phyloP scores from a whole-genome alignment of 345 rosid genomes.

The Syzygium aqueum region DNA sequence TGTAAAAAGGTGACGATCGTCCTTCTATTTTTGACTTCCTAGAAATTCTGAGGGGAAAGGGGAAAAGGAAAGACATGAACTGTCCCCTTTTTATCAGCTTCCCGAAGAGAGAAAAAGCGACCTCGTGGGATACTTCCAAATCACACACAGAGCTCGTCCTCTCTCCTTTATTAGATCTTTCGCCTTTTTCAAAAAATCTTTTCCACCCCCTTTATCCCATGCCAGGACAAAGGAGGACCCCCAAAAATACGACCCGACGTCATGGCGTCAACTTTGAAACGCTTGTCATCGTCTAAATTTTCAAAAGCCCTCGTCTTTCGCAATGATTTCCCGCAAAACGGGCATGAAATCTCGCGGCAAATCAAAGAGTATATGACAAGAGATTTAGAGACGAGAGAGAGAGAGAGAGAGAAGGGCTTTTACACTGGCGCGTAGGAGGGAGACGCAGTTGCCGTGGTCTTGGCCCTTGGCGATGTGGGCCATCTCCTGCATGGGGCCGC shows the following conservation, averaged over 20 bases:
- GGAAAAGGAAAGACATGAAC: neutral
- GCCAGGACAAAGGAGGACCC: conserved; percentile 13
- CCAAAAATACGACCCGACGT: conserved; percentile 8
- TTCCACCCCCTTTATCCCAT: neutral
- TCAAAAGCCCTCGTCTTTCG: no score
- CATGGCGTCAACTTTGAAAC: conserved; percentile 2
- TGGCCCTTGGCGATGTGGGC: conserved; percentile 95
- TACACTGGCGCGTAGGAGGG: conserved; percentile 87
- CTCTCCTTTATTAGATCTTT: neutral
- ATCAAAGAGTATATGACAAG: neutral
- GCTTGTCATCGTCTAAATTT: neutral
- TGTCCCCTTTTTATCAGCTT: neutral
- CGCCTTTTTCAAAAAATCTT: neutral
- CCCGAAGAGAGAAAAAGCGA: neutral
- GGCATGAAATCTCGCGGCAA: neutral
- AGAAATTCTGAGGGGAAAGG: neutral
- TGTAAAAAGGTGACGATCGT: neutral
- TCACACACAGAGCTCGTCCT: conserved; percentile 13
- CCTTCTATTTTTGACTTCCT: conserved; percentile 56
- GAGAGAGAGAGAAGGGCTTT: neutral
- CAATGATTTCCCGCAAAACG: neutral
- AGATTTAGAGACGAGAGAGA: neutral
- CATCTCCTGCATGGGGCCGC: conserved; percentile 97
- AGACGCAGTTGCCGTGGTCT: conserved; percentile 90
- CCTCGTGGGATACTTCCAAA: conserved; percentile 28